phyloP scores from a whole-genome alignment of 768 basidiomycete species.

The Hypsizygus marmoreus region DNA sequence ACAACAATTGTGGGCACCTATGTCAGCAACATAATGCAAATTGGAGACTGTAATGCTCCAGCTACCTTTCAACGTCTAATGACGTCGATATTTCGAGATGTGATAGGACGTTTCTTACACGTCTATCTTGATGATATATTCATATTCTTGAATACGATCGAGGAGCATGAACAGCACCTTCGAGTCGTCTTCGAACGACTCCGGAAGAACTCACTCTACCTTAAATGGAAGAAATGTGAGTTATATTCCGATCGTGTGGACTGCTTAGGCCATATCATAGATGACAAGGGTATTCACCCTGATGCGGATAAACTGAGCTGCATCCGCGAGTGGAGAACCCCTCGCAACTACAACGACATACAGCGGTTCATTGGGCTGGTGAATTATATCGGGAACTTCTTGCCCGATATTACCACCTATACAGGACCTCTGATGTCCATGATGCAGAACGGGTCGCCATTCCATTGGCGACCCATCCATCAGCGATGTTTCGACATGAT shows the following conservation, averaged over 20 bases:
- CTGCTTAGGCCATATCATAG: background rate
- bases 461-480: background rate
- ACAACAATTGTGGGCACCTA: constrained; percentile 38
- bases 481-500: constrained; percentile 5
- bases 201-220: background rate
- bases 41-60: constrained; percentile 47
- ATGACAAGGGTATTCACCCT: background rate
- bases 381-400: constrained; percentile 1
- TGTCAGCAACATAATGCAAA: constrained; percentile 41
- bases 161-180: background rate
- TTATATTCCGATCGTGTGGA: background rate
- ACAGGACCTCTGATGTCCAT: constrained; percentile 6
- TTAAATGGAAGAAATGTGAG: background rate
- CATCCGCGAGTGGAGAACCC: background rate
- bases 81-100: background rate
- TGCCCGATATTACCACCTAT: constrained; percentile 1
- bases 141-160: background rate
- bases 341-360: background rate
- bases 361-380: background rate
- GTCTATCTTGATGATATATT: background rate
- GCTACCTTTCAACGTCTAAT: constrained; percentile 47
- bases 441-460: constrained; percentile 2
- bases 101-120: background rate
- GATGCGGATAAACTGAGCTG: constrained; percentile 1
- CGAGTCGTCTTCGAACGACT: background rate